These are phyloP conservation scores for Austroboletus rostrupii DNA, from an alignment of 1,284 basidiomycete species.

Conservation along the genomic window DNA sequence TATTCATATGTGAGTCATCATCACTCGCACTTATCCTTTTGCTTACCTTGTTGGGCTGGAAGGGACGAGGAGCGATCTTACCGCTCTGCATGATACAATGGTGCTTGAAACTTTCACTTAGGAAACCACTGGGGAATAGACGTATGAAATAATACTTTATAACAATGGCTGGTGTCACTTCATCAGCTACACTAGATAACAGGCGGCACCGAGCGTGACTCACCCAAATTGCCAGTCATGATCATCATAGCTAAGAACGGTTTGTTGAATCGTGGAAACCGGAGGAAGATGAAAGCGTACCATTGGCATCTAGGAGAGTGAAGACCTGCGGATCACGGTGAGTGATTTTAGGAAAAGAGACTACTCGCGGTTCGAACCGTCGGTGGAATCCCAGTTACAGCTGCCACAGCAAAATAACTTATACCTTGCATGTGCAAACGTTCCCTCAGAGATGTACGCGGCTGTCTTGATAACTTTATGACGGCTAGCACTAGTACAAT, in stretches of 20 bases:
- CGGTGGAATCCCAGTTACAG: constrained; percentile 9
- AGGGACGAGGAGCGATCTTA: constrained; percentile 13
- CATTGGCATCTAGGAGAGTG: neutral
- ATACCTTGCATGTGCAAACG: constrained; percentile 18
- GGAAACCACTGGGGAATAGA: no score
- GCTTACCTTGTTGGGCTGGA: constrained; percentile 6
- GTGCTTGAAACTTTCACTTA: constrained; percentile 6
- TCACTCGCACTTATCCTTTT: no score
- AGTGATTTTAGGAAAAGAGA: neutral
- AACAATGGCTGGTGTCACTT: constrained; percentile 6
- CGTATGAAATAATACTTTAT: constrained; percentile 10
- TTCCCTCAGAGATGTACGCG: constrained; percentile 13
- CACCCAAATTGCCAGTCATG: constrained; percentile 12
- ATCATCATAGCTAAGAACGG: constrained; percentile 6
- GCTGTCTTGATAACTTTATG: constrained; percentile 11
- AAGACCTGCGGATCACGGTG: constrained; percentile 9
- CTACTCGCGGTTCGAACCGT: constrained; percentile 5
- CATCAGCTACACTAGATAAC: neutral
- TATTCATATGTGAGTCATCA: neutral
- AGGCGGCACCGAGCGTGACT: neutral
- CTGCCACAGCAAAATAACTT: constrained; percentile 18
- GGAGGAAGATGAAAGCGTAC: constrained; percentile 1
- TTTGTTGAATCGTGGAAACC: neutral
- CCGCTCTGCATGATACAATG: constrained; percentile 15
- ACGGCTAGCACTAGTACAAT: constrained; percentile 16